A percentile compares a stretch with the other conserved stretches of the same genome.
These are phyloP conservation scores for Nakaseomyces sp. DNA, from an alignment of 1,139 yeast genomes.

Conservation along the genomic window DNA sequence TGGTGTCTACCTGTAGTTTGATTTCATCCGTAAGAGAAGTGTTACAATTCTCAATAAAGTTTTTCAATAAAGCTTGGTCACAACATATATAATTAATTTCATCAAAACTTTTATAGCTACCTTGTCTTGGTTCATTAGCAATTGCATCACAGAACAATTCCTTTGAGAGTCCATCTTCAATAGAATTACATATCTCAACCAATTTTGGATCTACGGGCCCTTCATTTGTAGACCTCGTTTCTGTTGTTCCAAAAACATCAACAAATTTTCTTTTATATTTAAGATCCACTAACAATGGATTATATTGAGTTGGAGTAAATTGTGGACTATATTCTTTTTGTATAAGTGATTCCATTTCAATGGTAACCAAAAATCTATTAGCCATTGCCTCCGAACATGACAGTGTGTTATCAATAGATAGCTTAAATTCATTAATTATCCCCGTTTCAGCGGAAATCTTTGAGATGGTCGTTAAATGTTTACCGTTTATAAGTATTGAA, in stretches of 20 bases:
- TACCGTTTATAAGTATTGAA: conserved; percentile 42
- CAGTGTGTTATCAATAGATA: conserved; percentile 27
- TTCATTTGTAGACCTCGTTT: conserved; percentile 17
- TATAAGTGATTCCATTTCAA: conserved; percentile 42
- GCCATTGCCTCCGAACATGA: conserved; percentile 29
- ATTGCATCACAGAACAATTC: conserved; percentile 25
- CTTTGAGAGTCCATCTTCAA: conserved; percentile 21
- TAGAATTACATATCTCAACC: conserved; percentile 19
- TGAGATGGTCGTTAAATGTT: conserved; percentile 42
- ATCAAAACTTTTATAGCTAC: conserved; percentile 16
- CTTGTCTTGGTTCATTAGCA: conserved; percentile 12
- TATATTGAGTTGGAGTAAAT: conserved; percentile 40
- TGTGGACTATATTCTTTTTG: conserved; percentile 47
- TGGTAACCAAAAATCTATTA: conserved; percentile 41
- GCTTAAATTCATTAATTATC: conserved; percentile 31
- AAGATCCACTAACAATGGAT: conserved; percentile 34
- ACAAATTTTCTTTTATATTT: conserved; percentile 36
- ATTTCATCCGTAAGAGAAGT: conserved; percentile 46
- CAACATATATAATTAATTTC: conserved; percentile 38
- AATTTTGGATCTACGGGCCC: conserved; percentile 22
- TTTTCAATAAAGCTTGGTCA: conserved; percentile 39
- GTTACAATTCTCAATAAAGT: conserved; percentile 39
- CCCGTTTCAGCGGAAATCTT: conserved; percentile 40
- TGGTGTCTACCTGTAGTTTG: conserved; percentile 39
- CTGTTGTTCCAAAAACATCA: conserved; percentile 23